phyloP scores from a whole-genome alignment of 805 yeast genomes.

The Saccharomycopsis capsularis region DNA sequence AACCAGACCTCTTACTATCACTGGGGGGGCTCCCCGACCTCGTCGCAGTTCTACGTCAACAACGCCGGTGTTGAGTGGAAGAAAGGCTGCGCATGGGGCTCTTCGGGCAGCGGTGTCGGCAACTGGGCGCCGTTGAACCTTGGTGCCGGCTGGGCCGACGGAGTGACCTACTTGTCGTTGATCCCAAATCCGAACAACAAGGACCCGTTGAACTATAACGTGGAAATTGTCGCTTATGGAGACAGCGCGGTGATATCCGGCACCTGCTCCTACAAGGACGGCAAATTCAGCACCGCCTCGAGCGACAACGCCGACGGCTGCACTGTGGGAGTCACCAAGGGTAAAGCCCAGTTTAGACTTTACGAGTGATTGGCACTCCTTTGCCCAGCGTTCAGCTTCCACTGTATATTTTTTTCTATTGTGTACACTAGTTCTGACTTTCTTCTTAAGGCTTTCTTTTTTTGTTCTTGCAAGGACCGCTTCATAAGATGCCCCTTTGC shows the following conservation, averaged over 20 bases:
- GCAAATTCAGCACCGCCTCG: conserved; percentile 59
- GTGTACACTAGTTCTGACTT: too few relatives aligned
- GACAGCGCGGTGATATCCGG: conserved; percentile 62
- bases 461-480: too few relatives aligned
- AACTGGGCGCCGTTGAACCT: conserved; percentile 83
- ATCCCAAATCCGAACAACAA: conserved; percentile 91
- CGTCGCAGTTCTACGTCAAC: conserved; percentile 71
- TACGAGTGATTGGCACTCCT: too few relatives aligned
- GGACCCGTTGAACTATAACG: conserved; percentile 61
- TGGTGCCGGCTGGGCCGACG: conserved; percentile 79
- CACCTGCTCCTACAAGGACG: conserved; percentile 72
- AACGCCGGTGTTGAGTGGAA: conserved; percentile 64
- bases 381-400: too few relatives aligned
- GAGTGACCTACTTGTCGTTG: conserved; percentile 73
- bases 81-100: conserved; percentile 72
- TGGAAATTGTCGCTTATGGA: conserved; percentile 68
- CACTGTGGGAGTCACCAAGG: conserved; percentile 83
- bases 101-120: conserved; percentile 51
- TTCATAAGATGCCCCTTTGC: too few relatives aligned
- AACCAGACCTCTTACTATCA: conserved; percentile 50
- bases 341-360: conserved; percentile 60
- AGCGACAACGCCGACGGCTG: conserved; percentile 89
- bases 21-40: conserved; percentile 59
- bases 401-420: too few relatives aligned
- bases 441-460: too few relatives aligned